phyloP scores from a whole-genome alignment of 169 alveolate genomes.

The Fabrea salina region DNA sequence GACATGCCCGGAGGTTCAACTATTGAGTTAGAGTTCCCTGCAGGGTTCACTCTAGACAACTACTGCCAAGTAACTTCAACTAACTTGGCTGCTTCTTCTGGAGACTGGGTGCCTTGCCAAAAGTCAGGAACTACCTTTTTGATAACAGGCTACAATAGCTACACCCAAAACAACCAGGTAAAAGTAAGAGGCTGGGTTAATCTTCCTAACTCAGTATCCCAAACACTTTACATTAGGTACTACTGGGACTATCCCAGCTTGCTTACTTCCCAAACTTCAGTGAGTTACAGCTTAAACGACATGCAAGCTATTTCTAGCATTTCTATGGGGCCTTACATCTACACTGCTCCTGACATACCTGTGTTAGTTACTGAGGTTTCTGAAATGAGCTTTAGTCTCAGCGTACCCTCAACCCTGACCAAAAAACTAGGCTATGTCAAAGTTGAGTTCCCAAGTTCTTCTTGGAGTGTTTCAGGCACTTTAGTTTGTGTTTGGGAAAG shows the following conservation, averaged over 20 bases:
- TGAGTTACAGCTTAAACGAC: not conserved
- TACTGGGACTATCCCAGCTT: not conserved
- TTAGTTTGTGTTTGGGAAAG: conserved; percentile 5
- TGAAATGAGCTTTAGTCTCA: not conserved
- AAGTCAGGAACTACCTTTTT: not conserved
- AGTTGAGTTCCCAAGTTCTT: not conserved
- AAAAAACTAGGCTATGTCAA: conserved; percentile 3
- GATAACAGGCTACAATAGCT: not conserved
- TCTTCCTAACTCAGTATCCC: conserved; percentile 24
- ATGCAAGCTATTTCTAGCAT: not conserved
- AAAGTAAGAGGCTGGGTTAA: conserved; percentile 14
- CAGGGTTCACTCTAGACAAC: not conserved
- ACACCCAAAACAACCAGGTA: not conserved
- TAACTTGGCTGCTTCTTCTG: not conserved
- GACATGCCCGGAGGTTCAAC: not conserved
- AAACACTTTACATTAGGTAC: not conserved
- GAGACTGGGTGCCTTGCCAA: conserved; percentile 8
- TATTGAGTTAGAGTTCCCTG: not conserved
- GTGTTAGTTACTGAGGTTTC: not conserved
- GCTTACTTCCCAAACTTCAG: not conserved
- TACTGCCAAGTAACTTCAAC: not conserved
- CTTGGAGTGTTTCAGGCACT: not conserved
- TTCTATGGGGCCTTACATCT: not conserved
- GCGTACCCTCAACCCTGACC: not conserved
- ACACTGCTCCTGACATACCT: not conserved